These are phyloP conservation scores for Phytophthora brassicae DNA, from an alignment of 352 stramenopile species.

Conservation along the genomic window DNA sequence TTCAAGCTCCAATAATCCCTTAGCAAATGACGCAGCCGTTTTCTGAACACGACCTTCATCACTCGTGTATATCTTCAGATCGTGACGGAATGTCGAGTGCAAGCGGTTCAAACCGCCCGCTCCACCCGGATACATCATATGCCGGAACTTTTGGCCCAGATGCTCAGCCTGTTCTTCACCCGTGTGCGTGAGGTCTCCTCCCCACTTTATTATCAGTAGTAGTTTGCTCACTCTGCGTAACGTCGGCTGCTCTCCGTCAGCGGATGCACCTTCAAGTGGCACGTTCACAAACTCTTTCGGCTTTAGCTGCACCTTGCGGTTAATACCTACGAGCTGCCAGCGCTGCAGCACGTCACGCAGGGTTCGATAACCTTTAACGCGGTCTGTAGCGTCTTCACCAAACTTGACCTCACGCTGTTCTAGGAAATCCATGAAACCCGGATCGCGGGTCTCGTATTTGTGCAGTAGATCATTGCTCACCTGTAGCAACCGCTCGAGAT, in stretches of 20 bases:
- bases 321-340: slow-evolving; percentile 96
- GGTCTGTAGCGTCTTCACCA: slow-evolving; percentile 68
- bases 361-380: slow-evolving; percentile 82
- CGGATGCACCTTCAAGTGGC: slow-evolving; percentile 20
- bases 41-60: slow-evolving; percentile 99
- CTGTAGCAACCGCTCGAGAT: slow-evolving; percentile 75
- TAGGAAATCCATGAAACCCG: slow-evolving; percentile 65
- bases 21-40: slow-evolving; percentile 98
- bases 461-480: slow-evolving; percentile 78
- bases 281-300: slow-evolving; percentile 60
- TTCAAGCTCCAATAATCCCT: slow-evolving; percentile 98
- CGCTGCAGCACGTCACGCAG: slow-evolving; percentile 96
- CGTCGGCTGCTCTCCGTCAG: slow-evolving; percentile 34
- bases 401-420: slow-evolving; percentile 58
- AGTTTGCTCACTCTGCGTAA: slow-evolving; percentile 77
- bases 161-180: slow-evolving; percentile 95
- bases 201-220: slow-evolving; percentile 99
- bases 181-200: slow-evolving; percentile 97
- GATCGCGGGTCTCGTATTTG: slow-evolving; percentile 62
- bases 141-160: slow-evolving; percentile 90
- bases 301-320: slow-evolving; percentile 98
- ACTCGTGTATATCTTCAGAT: slow-evolving; percentile 99
- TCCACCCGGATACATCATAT: slow-evolving; percentile 91
- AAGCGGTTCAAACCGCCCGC: slow-evolving; percentile 96
- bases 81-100: slow-evolving; percentile 99